Conservation (phyloP, 495 filamentous ascomycete species). For the Copromyces sp. region DNA sequence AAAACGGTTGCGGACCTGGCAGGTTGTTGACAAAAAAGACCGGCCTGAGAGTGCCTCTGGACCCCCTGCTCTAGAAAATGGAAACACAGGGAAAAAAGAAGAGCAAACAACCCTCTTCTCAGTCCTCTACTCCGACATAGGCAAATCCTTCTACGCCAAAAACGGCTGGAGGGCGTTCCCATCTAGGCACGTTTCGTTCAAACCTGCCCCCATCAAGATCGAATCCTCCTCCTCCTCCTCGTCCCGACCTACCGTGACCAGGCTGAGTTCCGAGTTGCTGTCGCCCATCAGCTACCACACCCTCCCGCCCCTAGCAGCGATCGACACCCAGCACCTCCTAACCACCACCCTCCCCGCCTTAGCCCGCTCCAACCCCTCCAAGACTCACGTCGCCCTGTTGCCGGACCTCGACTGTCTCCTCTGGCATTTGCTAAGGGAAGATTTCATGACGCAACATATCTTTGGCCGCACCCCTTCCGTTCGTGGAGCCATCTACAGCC, state of each 20-base stretch:
- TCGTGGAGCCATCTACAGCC: slow-evolving; percentile 55
- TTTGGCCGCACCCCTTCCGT: slow-evolving; percentile 43
- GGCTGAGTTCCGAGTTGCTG: neutral
- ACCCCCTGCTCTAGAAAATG: neutral
- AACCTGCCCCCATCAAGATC: slow-evolving; percentile 12
- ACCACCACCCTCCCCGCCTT: slow-evolving; percentile 30
- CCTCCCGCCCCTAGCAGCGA: slow-evolving; percentile 49
- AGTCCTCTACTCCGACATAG: slow-evolving; percentile 88
- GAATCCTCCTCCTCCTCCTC: neutral
- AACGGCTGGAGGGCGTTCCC: slow-evolving; percentile 70
- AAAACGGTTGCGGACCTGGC: slow-evolving; percentile 22
- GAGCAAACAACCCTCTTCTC: slow-evolving; percentile 41
- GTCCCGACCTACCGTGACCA: too few relatives aligned
- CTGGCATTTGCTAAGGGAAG: slow-evolving; percentile 85
- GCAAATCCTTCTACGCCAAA: slow-evolving; percentile 79
- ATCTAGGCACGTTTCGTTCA: slow-evolving; percentile 60
- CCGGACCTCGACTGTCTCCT: slow-evolving; percentile 63
- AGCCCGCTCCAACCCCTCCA: slow-evolving; percentile 26
- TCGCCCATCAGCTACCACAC: neutral
- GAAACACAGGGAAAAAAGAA: slow-evolving; percentile 21
- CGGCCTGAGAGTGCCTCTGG: neutral
- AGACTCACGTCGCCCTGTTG: slow-evolving; percentile 52
- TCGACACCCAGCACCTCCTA: slow-evolving; percentile 45
- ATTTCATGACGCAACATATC: slow-evolving; percentile 57
- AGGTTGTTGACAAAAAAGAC: slow-evolving; percentile 4